Evolutionary conservation across 768 basidiomycete species (phyloP).

Genomic region (Daedaleopsis nitida): DNA sequence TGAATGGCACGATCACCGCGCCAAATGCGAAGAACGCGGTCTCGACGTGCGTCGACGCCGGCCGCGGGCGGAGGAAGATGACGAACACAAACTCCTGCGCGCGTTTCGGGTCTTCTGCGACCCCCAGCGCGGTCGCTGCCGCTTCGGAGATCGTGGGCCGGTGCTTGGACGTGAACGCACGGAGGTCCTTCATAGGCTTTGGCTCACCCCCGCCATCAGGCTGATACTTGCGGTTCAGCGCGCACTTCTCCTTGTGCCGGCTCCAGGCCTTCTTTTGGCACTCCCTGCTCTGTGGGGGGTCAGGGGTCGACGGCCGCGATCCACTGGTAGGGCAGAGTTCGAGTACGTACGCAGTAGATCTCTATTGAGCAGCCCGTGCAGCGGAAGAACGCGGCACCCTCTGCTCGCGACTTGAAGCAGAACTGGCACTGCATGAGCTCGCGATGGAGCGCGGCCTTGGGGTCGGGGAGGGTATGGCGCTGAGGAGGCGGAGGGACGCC

Average conservation of each 20-base stretch:
- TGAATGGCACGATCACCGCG: constrained; percentile 16
- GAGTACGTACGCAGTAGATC: constrained; percentile 18
- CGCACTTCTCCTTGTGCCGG: constrained; percentile 21
- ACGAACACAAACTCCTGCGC: constrained; percentile 15
- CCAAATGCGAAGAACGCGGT: constrained; percentile 16
- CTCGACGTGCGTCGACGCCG: constrained; percentile 13
- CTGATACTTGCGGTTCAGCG: constrained; percentile 13
- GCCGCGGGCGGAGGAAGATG: constrained; percentile 17
- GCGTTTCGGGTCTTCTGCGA: constrained; percentile 5
- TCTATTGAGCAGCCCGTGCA: constrained; percentile 18
- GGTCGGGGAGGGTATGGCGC: constrained; percentile 4
- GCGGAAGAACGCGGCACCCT: constrained; percentile 11
- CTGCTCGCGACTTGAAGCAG: constrained; percentile 15
- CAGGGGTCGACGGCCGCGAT: background rate
- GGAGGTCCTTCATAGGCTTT: constrained; percentile 11
- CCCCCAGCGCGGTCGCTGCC: constrained; percentile 20
- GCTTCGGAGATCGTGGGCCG: constrained; percentile 18
- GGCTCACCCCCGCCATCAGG: constrained; percentile 3
- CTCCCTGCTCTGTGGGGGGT: constrained; percentile 16
- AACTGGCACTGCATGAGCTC: constrained; percentile 18
- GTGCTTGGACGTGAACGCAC: constrained; percentile 24
- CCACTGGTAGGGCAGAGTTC: background rate
- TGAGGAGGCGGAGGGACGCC: constrained; percentile 4
- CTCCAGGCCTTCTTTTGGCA: constrained; percentile 22
- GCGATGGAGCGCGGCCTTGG: constrained; percentile 5